These are phyloP conservation scores for Starmera amethionina DNA, from an alignment of 805 yeast species.

Conservation along the genomic window DNA sequence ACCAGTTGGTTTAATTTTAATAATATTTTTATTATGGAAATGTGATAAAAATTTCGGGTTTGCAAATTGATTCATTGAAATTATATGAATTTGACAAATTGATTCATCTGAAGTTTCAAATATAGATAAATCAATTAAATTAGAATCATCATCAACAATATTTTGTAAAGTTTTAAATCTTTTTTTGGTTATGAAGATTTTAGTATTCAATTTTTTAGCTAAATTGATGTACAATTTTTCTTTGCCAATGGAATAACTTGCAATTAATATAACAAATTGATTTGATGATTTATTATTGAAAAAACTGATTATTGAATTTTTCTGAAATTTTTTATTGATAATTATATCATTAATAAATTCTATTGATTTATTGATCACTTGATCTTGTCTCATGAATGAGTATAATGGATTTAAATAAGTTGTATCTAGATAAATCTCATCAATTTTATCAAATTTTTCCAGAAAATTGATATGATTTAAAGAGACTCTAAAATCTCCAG, in stretches of 20 bases:
- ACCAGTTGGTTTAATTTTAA: constrained; percentile 85
- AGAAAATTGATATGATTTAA: constrained; percentile 6
- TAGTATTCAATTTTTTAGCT: constrained; percentile 41
- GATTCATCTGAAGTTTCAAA: constrained; percentile 1
- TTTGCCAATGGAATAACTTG: constrained; percentile 89
- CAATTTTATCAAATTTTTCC: constrained; percentile 14
- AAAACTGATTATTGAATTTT: constrained; percentile 26
- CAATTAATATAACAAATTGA: constrained; percentile 54
- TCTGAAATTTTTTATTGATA: constrained; percentile 15
- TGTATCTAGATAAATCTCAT: constrained; percentile 76
- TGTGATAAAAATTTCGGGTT: constrained; percentile 21
- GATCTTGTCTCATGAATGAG: constrained; percentile 67
- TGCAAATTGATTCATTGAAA: constrained; percentile 51
- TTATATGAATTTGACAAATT: constrained; percentile 51
- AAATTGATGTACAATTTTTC: constrained; percentile 70
- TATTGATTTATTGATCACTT: constrained; percentile 54
- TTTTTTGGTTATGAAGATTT: constrained; percentile 38
- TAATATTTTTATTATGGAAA: constrained; percentile 23
- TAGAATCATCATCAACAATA: background rate
- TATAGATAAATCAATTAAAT: constrained; percentile 1
- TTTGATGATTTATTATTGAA: constrained; percentile 14
- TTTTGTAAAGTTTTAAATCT: constrained; percentile 6
- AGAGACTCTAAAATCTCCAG: constrained; percentile 87
- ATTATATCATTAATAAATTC: constrained; percentile 36
- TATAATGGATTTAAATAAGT: constrained; percentile 75